Evolutionary conservation across 257 asterid species (phyloP).

Genomic region (Anisodus acutangulus): DNA sequence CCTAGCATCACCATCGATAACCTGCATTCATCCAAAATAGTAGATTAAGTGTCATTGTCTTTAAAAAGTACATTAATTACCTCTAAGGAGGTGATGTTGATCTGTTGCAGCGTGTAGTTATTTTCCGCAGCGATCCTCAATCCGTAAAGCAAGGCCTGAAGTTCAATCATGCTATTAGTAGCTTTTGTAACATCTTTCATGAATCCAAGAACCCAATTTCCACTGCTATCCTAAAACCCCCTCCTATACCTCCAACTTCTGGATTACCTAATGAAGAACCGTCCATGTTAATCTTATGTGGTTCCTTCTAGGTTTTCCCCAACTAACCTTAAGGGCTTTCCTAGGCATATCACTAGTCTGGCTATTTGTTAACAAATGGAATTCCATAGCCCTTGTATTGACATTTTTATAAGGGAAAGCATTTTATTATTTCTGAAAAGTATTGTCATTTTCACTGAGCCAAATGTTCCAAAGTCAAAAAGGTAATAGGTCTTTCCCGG

Average conservation of each 20-base stretch:
- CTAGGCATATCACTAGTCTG: background rate
- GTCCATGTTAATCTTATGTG: background rate
- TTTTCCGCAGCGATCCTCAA: background rate
- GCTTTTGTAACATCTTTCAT: background rate
- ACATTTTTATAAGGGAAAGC: background rate
- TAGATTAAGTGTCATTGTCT: background rate
- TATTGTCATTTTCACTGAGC: background rate
- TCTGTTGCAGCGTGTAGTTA: background rate
- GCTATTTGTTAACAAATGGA: background rate
- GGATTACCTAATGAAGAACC: background rate
- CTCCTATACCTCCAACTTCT: background rate
- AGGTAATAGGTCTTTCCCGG: background rate
- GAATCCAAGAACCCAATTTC: background rate
- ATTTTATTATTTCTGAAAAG: background rate
- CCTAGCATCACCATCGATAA: background rate
- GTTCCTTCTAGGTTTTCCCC: background rate
- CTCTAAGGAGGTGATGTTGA: background rate
- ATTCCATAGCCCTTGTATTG: background rate
- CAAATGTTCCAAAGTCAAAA: background rate
- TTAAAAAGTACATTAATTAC: background rate
- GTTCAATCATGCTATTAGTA: background rate
- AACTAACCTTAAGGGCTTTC: background rate
- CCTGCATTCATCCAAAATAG: conserved; percentile 1
- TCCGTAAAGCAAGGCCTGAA: background rate
- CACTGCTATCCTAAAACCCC: background rate